Evolutionary conservation across 371 early-diverging fungal genomes (phyloP).

Genomic region (Fennellomyces sp.): DNA sequence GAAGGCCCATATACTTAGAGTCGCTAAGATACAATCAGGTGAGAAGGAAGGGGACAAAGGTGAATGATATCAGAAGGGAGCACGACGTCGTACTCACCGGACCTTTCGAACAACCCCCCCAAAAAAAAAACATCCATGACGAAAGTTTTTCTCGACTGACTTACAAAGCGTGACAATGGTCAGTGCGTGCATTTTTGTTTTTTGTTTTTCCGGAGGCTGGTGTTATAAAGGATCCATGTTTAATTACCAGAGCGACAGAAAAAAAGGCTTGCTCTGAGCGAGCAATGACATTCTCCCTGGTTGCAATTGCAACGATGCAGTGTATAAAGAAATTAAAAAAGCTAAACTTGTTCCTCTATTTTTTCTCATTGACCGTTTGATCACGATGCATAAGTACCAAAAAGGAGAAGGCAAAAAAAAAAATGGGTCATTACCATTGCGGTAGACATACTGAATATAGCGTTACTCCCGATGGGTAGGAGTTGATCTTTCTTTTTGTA

Average conservation of each 20-base stretch:
- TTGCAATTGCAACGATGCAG: not conserved
- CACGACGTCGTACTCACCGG: too few species aligned
- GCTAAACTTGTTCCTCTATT: not conserved
- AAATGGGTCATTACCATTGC: not conserved
- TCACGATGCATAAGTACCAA: not conserved
- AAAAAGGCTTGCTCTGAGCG: too few species aligned
- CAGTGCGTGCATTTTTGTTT: conserved; percentile 13
- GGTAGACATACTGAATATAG: conserved; percentile 1
- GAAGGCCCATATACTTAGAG: too few species aligned
- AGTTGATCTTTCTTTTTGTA: not conserved
- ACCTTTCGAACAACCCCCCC: not conserved
- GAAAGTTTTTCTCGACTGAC: not conserved
- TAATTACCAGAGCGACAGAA: too few species aligned
- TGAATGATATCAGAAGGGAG: too few species aligned
- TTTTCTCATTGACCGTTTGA: not conserved
- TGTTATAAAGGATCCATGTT: too few species aligned
- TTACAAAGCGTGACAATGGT: not conserved
- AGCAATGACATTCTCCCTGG: too few species aligned
- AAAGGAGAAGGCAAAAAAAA: not conserved
- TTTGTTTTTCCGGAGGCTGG: not conserved
- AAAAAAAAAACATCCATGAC: not conserved
- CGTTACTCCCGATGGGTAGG: not conserved
- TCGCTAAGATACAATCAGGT: not conserved
- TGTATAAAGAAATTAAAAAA: not conserved
- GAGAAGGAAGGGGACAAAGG: not conserved